phyloP scores from a whole-genome alignment of 2,329 filamentous ascomycete genomes.

The Aspergillus fructus region DNA sequence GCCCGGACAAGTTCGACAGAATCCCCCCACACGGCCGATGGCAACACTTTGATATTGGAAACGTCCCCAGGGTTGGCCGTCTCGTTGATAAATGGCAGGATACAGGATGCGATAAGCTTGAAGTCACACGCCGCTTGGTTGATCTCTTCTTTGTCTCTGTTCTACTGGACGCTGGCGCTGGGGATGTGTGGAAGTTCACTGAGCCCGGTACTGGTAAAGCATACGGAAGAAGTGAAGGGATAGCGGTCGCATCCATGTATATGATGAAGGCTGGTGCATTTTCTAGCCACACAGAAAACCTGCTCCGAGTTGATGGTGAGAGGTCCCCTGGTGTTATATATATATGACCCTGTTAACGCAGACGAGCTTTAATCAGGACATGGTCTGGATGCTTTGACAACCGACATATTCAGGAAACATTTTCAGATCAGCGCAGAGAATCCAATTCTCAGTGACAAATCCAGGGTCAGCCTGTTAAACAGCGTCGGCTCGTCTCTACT shows the following conservation, averaged over 20 bases:
- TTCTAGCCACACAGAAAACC: neutral
- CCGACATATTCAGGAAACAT: slow-evolving; percentile 32
- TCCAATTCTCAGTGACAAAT: slow-evolving; percentile 47
- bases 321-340: too few relatives aligned
- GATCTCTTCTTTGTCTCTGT: slow-evolving; percentile 64
- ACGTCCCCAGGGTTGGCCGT: slow-evolving; percentile 48
- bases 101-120: slow-evolving; percentile 43
- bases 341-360: neutral
- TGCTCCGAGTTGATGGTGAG: too few relatives aligned
- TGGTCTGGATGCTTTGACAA: slow-evolving; percentile 28
- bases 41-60: slow-evolving; percentile 63
- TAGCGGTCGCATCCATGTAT: slow-evolving; percentile 52
- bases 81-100: slow-evolving; percentile 49
- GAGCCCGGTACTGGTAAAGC: slow-evolving; percentile 35
- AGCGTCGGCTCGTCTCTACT: slow-evolving; percentile 45
- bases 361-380: neutral
- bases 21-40: slow-evolving; percentile 60
- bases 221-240: slow-evolving; percentile 51
- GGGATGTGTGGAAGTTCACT: slow-evolving; percentile 49
- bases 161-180: slow-evolving; percentile 56
- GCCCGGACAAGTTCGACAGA: slow-evolving; percentile 46
- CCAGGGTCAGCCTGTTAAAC: slow-evolving; percentile 44
- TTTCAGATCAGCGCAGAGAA: slow-evolving; percentile 49
- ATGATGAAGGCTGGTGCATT: slow-evolving; percentile 42
- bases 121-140: slow-evolving; percentile 55